Evolutionary conservation across 805 yeast species (phyloP).

Genomic region (Candida jianshihensis): DNA sequence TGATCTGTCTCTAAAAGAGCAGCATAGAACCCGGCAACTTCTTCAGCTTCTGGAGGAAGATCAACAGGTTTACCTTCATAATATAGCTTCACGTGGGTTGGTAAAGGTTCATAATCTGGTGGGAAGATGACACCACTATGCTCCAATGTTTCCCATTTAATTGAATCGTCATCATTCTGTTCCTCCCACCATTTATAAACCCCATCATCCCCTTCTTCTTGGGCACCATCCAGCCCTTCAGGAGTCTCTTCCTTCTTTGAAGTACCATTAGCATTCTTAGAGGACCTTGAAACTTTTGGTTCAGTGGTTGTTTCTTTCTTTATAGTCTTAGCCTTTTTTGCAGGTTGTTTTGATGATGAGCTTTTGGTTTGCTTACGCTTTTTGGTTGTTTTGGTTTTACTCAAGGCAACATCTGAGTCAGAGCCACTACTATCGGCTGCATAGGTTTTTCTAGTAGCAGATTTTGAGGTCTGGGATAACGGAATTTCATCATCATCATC

Average conservation of each 20-base stretch:
- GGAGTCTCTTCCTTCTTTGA: slow-evolving; percentile 3
- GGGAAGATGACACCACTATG: slow-evolving; percentile 94
- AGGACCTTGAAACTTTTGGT: not conserved
- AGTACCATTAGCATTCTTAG: slow-evolving; percentile 1
- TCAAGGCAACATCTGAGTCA: slow-evolving; percentile 21
- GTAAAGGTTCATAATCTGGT: slow-evolving; percentile 84
- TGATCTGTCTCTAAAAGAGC: slow-evolving; percentile 87
- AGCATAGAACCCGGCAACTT: slow-evolving; percentile 92
- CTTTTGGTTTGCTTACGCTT: slow-evolving; percentile 6
- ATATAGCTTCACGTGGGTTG: slow-evolving; percentile 63
- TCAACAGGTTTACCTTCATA: slow-evolving; percentile 73
- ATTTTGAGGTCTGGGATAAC: slow-evolving; percentile 9
- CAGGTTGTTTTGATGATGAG: slow-evolving; percentile 3
- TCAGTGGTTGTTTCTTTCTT: slow-evolving; percentile 2
- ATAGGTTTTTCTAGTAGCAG: slow-evolving; percentile 10
- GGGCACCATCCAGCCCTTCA: slow-evolving; percentile 22
- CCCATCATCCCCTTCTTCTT: slow-evolving; percentile 48
- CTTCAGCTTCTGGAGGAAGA: slow-evolving; percentile 81
- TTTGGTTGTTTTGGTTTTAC: slow-evolving; percentile 6
- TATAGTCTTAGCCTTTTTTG: slow-evolving; percentile 15
- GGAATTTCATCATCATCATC: slow-evolving; percentile 19
- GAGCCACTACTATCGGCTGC: slow-evolving; percentile 16
- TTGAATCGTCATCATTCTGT: slow-evolving; percentile 58
- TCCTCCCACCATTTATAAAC: slow-evolving; percentile 84
- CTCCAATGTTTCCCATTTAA: slow-evolving; percentile 80